These are phyloP conservation scores for Hymenoscyphus scutula DNA, from an alignment of 2,329 filamentous ascomycete species.

Conservation along the genomic window DNA sequence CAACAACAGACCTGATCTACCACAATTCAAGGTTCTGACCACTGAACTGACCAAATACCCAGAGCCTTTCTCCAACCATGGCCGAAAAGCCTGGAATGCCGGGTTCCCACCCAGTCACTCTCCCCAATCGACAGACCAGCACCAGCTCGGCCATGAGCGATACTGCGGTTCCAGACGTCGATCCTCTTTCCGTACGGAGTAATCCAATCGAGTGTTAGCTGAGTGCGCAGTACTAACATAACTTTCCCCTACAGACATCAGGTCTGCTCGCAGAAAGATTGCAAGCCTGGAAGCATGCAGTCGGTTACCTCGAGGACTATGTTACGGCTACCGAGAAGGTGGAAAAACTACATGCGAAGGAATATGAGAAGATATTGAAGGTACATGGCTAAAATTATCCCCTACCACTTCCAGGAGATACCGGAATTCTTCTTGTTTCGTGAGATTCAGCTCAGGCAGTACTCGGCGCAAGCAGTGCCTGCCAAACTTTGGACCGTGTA, in stretches of 20 bases:
- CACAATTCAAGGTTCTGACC: background rate
- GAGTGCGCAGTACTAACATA: slow-evolving; percentile 12
- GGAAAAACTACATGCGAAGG: slow-evolving; percentile 81
- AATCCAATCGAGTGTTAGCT: background rate
- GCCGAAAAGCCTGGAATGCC: slow-evolving; percentile 26
- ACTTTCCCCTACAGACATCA: slow-evolving; percentile 61
- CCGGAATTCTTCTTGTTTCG: too few species aligned
- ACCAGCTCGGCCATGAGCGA: slow-evolving; percentile 29
- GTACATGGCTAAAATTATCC: slow-evolving; percentile 38
- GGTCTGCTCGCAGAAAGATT: slow-evolving; percentile 82
- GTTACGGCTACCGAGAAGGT: slow-evolving; percentile 81
- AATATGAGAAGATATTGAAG: slow-evolving; percentile 94
- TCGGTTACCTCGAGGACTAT: slow-evolving; percentile 89
- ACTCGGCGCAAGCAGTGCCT: too few species aligned
- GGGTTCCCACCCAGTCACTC: slow-evolving; percentile 27
- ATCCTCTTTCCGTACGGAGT: slow-evolving; percentile 25
- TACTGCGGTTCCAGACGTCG: slow-evolving; percentile 30
- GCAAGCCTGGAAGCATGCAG: slow-evolving; percentile 93
- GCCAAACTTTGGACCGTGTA: too few species aligned
- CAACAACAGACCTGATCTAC: background rate
- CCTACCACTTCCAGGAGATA: background rate
- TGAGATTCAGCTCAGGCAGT: too few species aligned
- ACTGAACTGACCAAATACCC: slow-evolving; percentile 22
- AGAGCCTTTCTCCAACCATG: slow-evolving; percentile 29
- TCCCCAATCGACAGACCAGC: slow-evolving; percentile 32